Evolutionary conservation across 352 stramenopile genomes (phyloP).

Genomic region (Globisporangium abappressorium): DNA sequence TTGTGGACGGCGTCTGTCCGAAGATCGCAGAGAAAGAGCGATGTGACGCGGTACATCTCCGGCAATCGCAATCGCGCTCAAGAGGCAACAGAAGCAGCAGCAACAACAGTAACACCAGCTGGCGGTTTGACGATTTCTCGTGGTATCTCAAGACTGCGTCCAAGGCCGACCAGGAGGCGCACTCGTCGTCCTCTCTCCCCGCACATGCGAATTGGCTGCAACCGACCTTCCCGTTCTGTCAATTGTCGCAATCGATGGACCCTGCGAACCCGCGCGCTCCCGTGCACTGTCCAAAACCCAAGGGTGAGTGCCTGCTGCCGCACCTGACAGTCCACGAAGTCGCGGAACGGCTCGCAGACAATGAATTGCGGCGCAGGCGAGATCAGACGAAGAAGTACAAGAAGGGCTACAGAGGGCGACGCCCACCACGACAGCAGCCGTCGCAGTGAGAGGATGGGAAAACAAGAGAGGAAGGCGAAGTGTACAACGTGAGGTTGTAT

Average conservation of each 20-base stretch:
- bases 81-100: background rate
- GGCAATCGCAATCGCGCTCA: conserved; percentile 5
- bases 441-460: background rate
- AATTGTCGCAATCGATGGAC: conserved; percentile 16
- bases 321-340: conserved; percentile 55
- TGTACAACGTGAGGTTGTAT: background rate
- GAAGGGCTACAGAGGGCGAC: background rate
- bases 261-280: conserved; percentile 18
- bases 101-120: conserved; percentile 16
- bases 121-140: conserved; percentile 42
- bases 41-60: conserved; percentile 50
- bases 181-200: background rate
- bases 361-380: conserved; percentile 27
- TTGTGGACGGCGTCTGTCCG: conserved; percentile 42
- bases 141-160: conserved; percentile 23
- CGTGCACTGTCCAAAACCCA: conserved; percentile 35
- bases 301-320: conserved; percentile 31
- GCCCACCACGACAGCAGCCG: background rate
- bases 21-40: conserved; percentile 22
- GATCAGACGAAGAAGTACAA: conserved; percentile 19
- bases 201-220: conserved; percentile 11
- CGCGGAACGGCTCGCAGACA: conserved; percentile 49
- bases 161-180: conserved; percentile 10
- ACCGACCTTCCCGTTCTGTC: conserved; percentile 44
- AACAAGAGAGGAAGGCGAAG: background rate